Base-by-base conservation (phyloP, 106 monocot genomes). In the Dioscorea zingiberensis region DNA sequence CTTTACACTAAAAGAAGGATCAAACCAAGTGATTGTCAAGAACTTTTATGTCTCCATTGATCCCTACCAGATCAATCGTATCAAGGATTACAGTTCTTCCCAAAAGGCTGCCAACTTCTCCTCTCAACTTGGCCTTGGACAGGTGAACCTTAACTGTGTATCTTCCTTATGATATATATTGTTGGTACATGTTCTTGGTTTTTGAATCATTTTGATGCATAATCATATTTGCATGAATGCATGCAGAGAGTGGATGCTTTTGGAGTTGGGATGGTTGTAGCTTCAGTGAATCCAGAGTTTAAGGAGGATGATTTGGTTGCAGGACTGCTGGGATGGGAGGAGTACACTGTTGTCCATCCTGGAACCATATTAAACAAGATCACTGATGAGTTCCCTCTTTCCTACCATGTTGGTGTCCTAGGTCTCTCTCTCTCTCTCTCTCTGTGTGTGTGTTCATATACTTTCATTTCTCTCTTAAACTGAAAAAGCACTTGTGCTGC, bases 1-100 rank as follows among this genome's bases (percentile, higher is more conserved):
- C 13, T 63, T 67, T 38, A 18, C 18, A n/a, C 19, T 58, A 24
- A 28, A 27, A 13, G 38, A 64, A 49, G 69, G 59, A 6, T 70
- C 74, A 14, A 27, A 67, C 17, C 63, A 71, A 18, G 59, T 83
- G 3, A 58, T 83, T 13, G 83, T 83, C 53, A 70, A 67, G 58
- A 78, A 71, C 28, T 14, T 74, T n/a, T 83, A 71, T 32, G n/a
- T 78, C 1, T 83, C 78, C 38, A 38, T 38, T 38, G 83, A 83
- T 48, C 83, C 77, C 0, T 80, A 73, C 59, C 73, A 77, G 60
- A 46, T 85, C 61, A 74, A 70, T 48, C 80, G 76, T 19, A 77
- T 85, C 66, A 73, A 77, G 57, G n/a, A 32, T 2, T 55, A 28
- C 46, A 74, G 80, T 65, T 24, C 84, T 27, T 73, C 81, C 1